Percentiles rank a stretch among this genome's conserved stretches.
phyloP scores from a whole-genome alignment of 345 rosid species.

The Boechera stricta region DNA sequence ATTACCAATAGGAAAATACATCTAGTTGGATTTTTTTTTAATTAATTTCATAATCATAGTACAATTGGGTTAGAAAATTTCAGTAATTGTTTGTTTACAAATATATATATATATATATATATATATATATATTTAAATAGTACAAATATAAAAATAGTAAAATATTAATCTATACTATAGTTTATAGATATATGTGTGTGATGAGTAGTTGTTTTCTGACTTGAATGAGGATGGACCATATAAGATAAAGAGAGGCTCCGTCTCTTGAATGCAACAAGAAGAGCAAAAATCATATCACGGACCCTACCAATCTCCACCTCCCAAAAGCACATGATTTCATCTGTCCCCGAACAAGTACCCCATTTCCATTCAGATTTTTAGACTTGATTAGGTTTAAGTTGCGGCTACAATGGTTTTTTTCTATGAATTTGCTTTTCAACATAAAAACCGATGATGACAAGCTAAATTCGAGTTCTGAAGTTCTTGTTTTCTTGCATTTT shows the following conservation, averaged over 20 bases:
- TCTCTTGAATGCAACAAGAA: slow-evolving; percentile 37
- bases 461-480: too few relatives aligned
- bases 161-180: too few relatives aligned
- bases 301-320: slow-evolving; percentile 43
- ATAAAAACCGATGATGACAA: too few relatives aligned
- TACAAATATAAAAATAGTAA: too few relatives aligned
- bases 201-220: slow-evolving; percentile 41
- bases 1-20: background rate
- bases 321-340: slow-evolving; percentile 27
- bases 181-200: background rate
- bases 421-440: background rate
- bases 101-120: too few relatives aligned
- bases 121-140: too few relatives aligned
- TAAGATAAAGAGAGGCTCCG: slow-evolving; percentile 31
- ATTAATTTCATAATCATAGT: background rate
- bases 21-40: background rate
- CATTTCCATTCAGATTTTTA: background rate
- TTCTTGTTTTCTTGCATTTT: too few relatives aligned
- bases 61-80: background rate
- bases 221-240: slow-evolving; percentile 44
- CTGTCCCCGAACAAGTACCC: background rate
- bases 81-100: background rate
- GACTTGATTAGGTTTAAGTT: background rate
- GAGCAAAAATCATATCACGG: slow-evolving; percentile 40
- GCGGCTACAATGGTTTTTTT: background rate